A percentile compares a stretch with the other conserved stretches of the same genome.
Conservation (phyloP, 768 basidiomycete species). For the Suillus alpinus region DNA sequence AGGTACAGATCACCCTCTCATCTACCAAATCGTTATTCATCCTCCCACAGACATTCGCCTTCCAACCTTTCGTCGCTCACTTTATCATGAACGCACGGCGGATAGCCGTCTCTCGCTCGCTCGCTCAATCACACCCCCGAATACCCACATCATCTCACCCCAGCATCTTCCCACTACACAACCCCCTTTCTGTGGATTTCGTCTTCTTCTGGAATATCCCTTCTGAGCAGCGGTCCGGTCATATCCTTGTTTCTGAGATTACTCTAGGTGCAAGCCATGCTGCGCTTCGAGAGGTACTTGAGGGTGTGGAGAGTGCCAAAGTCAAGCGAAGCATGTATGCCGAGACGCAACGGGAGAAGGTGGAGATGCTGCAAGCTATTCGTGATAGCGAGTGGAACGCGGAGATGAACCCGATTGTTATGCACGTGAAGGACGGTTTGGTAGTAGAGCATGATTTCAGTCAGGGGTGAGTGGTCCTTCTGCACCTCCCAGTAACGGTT, state of each 20-base stretch:
- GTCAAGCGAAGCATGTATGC: constrained; percentile 86
- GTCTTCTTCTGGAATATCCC: constrained; percentile 76
- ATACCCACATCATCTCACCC: constrained; percentile 53
- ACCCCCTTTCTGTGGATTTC: constrained; percentile 70
- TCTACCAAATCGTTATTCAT: neutral
- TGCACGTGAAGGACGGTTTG: constrained; percentile 44
- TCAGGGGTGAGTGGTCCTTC: constrained; percentile 51
- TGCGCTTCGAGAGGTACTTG: constrained; percentile 57
- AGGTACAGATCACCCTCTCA: constrained; percentile 34
- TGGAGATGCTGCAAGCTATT: constrained; percentile 64
- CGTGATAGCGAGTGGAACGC: constrained; percentile 70
- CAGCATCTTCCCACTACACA: constrained; percentile 76
- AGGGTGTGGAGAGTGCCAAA: constrained; percentile 58
- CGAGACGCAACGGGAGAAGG: constrained; percentile 77
- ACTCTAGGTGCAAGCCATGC: constrained; percentile 70
- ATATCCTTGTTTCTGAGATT: constrained; percentile 54
- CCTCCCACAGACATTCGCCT: constrained; percentile 1
- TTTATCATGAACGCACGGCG: constrained; percentile 55
- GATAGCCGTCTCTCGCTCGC: constrained; percentile 34
- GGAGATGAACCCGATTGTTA: constrained; percentile 72
- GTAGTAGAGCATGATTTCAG: constrained; percentile 62
- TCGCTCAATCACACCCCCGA: constrained; percentile 46
- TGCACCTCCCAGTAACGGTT: neutral
- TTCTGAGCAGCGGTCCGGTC: constrained; percentile 56
- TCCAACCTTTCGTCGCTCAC: constrained; percentile 25